A percentile compares a stretch with the other conserved stretches of the same genome.
These are phyloP conservation scores for Fraxinus nigra DNA, from an alignment of 305 asterid species.

Conservation along the genomic window DNA sequence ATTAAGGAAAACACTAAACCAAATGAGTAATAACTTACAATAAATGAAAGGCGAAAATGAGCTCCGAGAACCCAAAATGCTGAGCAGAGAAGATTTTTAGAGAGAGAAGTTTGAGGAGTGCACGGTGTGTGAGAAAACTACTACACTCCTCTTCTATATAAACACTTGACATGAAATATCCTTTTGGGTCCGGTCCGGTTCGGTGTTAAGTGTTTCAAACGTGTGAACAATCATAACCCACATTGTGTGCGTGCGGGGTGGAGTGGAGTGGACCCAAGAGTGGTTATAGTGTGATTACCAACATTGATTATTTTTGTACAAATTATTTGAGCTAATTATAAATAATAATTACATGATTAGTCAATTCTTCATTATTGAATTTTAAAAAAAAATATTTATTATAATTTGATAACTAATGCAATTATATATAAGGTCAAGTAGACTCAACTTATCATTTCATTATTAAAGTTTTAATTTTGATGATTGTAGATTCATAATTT, in stretches of 20 bases:
- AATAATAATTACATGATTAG: neutral
- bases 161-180: constrained; percentile 21
- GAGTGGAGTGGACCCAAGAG: constrained; percentile 22
- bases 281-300: constrained; percentile 35
- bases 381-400: neutral
- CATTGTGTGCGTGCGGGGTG: constrained; percentile 41
- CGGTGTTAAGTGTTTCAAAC: constrained; percentile 40
- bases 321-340: neutral
- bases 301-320: neutral
- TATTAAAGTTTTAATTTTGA: neutral
- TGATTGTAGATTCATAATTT: neutral
- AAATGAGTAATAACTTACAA: constrained; percentile 36
- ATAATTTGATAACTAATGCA: neutral
- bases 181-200: neutral
- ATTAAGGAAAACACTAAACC: neutral
- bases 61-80: constrained; percentile 22
- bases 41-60: constrained; percentile 21
- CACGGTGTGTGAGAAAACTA: constrained; percentile 45
- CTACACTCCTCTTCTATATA: constrained; percentile 42
- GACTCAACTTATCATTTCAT: neutral
- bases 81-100: constrained; percentile 12
- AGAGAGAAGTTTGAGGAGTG: constrained; percentile 43
- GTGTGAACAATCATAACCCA: constrained; percentile 47
- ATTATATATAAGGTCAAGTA: neutral
- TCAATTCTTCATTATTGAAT: neutral